Evolutionary conservation across 1,284 basidiomycete genomes (phyloP), one percentile per base, ranked within the genome.

Genomic region (Meira nashicola): DNA sequence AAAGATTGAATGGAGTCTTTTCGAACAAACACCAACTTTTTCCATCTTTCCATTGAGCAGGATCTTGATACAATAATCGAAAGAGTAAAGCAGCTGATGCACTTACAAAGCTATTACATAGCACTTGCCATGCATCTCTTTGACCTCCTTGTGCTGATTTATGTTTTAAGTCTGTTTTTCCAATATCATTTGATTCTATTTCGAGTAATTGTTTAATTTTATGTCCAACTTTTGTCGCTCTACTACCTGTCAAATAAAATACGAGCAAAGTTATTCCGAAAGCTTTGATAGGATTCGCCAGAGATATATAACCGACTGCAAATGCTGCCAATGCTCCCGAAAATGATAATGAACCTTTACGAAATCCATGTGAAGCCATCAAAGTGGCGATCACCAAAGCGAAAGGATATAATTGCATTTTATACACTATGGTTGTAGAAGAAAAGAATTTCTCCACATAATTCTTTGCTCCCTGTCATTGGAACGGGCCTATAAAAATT

Each of bases 181-280:
- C 25, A 2, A n/a, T 14, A 11, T 1, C 19, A 2, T 40, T 15
- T n/a, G 17, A 15, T 49, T 66, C 88, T 51, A 89, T 88, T 76
- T 97, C 93, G 25, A 93, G 82, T 60, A 80, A 80, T 1, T 84
- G 84, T 78, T 96, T 97, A 54, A 80, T 49, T 1, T 69, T 60
- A 0, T 80, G 79, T 63, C 83, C 83, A 71, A 81, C 78, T 83
- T 91, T 92, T 5, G 92, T 95, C 0, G 90, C 92, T 53, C 85
- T 82, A 54, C 88, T 90, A 0, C 87, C 92, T 0, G 86, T 70
- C 17, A 92, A 81, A 78, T 94, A 72, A 55, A 73, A 70, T 39
- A 54, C 56, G 54, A 76, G 62, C 9, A 76, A 64, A 37, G 67
- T 57, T 17, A 62, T n/a, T 0, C 72, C 74, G 54, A 66, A 75